These are phyloP conservation scores for Sporothrix globosa DNA, from an alignment of 2,329 filamentous ascomycete species.

Conservation along the genomic window DNA sequence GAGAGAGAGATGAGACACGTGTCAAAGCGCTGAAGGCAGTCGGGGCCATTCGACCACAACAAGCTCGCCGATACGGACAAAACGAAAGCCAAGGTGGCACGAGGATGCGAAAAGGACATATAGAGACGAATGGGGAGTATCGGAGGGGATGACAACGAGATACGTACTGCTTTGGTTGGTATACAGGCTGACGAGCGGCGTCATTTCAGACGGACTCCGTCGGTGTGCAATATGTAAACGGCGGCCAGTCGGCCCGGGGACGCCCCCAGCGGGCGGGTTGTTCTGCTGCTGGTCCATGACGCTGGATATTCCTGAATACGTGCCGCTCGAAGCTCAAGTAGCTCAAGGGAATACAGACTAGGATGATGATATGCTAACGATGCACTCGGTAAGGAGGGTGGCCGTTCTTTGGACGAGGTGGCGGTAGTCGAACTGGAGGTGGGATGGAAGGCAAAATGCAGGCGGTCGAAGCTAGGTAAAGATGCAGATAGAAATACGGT, in stretches of 20 bases:
- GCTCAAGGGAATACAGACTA: neutral
- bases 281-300: constrained; percentile 68
- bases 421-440: neutral
- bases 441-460: neutral
- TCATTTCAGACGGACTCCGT: constrained; percentile 95
- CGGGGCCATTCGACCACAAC: neutral
- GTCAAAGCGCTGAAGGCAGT: constrained; percentile 31
- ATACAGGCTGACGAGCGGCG: constrained; percentile 94
- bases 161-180: constrained; percentile 62
- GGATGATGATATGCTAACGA: neutral
- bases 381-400: constrained; percentile 11
- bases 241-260: constrained; percentile 77
- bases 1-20: constrained; percentile 21
- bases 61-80: constrained; percentile 19
- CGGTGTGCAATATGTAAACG: constrained; percentile 96
- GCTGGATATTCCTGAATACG: constrained; percentile 34
- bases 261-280: constrained; percentile 51
- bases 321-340: constrained; percentile 1
- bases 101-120: neutral
- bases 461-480: neutral
- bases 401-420: neutral
- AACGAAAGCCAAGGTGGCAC: neutral
- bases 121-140: neutral
- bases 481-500: neutral
- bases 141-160: neutral